Evolutionary conservation across 2,329 filamentous ascomycete species (phyloP).

Genomic region (Colletotrichum musae): DNA sequence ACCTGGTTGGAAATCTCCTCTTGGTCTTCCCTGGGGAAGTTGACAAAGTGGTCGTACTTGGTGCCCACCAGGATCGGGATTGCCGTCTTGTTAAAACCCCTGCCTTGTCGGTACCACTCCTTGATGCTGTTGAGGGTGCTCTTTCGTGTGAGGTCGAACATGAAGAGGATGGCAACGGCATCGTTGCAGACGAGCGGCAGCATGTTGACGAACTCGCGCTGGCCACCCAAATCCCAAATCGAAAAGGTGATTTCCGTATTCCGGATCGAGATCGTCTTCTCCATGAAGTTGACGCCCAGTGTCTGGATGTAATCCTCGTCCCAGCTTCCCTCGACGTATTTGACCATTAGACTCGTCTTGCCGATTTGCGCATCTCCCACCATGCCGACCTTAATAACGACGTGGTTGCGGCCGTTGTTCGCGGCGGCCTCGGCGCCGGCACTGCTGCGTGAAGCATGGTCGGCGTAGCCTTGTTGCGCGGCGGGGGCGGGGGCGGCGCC

Average conservation of each 20-base stretch:
- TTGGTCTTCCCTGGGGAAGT: conserved; percentile 96
- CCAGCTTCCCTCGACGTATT: conserved; percentile 99
- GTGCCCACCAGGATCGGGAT: conserved; percentile 98
- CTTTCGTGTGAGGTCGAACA: conserved; percentile 99
- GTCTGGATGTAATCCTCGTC: conserved; percentile 99
- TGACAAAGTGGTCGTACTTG: conserved; percentile 99
- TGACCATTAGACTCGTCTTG: conserved; percentile 99
- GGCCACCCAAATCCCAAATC: conserved; percentile 98
- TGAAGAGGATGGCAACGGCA: conserved; percentile 97
- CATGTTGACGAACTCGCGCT: conserved; percentile 99
- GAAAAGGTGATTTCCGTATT: conserved; percentile 99
- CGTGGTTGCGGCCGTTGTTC: conserved; percentile 74
- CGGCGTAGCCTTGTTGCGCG: conserved; percentile 56
- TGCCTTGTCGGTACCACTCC: conserved; percentile 98
- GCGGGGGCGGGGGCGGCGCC: conserved; percentile 51
- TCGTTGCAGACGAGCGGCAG: conserved; percentile 99
- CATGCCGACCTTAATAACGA: conserved; percentile 99
- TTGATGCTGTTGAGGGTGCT: conserved; percentile 99
- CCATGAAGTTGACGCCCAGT: conserved; percentile 99
- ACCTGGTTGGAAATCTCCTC: conserved; percentile 99
- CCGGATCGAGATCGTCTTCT: conserved; percentile 99
- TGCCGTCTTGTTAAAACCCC: conserved; percentile 99
- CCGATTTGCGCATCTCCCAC: conserved; percentile 99
- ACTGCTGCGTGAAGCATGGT: conserved; percentile 60
- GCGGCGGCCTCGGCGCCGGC: conserved; percentile 50